Conservation (phyloP, 2,329 filamentous ascomycete species). For the Fusarium nygamai region DNA sequence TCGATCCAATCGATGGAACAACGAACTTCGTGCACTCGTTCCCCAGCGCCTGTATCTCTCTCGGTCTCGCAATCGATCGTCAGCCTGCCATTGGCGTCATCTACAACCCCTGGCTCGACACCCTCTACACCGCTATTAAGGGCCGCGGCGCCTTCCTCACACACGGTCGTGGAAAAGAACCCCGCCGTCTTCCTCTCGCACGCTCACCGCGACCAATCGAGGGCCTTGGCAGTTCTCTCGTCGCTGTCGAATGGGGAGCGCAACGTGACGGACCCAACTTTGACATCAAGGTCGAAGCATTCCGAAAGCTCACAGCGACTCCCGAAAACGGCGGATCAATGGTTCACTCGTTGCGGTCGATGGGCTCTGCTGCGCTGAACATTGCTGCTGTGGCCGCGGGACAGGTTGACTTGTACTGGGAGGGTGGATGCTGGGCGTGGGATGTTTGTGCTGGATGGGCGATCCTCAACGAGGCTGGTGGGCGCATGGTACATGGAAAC, state of each 20-base stretch:
- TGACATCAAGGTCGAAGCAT: constrained; percentile 73
- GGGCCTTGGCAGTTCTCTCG: constrained; percentile 69
- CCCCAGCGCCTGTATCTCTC: constrained; percentile 79
- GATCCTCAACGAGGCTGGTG: constrained; percentile 78
- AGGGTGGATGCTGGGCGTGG: constrained; percentile 87
- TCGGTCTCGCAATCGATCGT: constrained; percentile 74
- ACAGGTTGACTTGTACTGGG: constrained; percentile 80
- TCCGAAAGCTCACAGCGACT: constrained; percentile 66
- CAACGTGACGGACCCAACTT: constrained; percentile 76
- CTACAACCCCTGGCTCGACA: constrained; percentile 80
- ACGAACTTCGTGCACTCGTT: constrained; percentile 85
- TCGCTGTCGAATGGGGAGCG: constrained; percentile 79
- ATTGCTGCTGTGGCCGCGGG: constrained; percentile 77
- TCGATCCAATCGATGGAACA: constrained; percentile 83
- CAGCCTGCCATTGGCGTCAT: constrained; percentile 76
- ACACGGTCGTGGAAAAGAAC: constrained; percentile 53
- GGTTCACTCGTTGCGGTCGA: constrained; percentile 77
- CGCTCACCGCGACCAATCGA: constrained; percentile 64
- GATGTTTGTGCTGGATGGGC: constrained; percentile 86
- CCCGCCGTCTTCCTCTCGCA: constrained; percentile 53
- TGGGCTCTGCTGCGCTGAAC: constrained; percentile 81
- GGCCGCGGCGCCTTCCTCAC: constrained; percentile 73
- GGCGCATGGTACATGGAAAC: constrained; percentile 77
- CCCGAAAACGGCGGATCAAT: constrained; percentile 75
- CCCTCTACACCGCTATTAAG: constrained; percentile 74